A percentile compares a stretch with the other conserved stretches of the same genome.
These are phyloP conservation scores for Bullera alba DNA, from an alignment of 768 basidiomycete species.

Conservation along the genomic window DNA sequence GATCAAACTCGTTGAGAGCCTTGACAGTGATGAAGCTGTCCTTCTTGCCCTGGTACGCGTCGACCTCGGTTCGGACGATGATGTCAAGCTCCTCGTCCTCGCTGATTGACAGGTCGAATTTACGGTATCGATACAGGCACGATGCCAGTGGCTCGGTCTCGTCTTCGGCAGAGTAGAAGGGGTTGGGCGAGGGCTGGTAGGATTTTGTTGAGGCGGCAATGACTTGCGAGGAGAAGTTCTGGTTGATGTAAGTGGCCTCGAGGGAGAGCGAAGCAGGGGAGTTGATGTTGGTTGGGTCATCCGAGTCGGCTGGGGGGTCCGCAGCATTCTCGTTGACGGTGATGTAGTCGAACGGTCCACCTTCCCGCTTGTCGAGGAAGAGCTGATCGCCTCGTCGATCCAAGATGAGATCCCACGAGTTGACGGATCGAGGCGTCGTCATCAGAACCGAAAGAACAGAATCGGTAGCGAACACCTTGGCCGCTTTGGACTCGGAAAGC, in stretches of 20 bases:
- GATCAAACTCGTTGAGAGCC: constrained; percentile 94
- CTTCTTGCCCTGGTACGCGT: constrained; percentile 65
- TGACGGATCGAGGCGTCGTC: constrained; percentile 89
- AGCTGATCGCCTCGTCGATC: constrained; percentile 85
- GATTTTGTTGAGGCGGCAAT: constrained; percentile 67
- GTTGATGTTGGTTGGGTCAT: constrained; percentile 74
- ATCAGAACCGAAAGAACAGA: constrained; percentile 90
- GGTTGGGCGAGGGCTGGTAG: constrained; percentile 80
- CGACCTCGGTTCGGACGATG: constrained; percentile 92
- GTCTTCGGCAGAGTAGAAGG: constrained; percentile 79
- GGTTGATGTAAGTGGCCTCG: constrained; percentile 98
- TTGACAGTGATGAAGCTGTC: constrained; percentile 78
- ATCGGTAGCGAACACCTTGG: constrained; percentile 83
- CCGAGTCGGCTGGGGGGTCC: constrained; percentile 70
- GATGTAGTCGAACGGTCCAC: constrained; percentile 89
- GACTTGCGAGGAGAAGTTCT: constrained; percentile 95
- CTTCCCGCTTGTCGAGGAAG: constrained; percentile 89
- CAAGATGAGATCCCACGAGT: constrained; percentile 98
- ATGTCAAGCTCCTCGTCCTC: constrained; percentile 76
- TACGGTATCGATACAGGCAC: constrained; percentile 91
- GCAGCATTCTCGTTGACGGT: constrained; percentile 98
- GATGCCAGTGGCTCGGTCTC: constrained; percentile 93
- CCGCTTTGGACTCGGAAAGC: constrained; percentile 73
- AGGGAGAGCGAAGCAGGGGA: constrained; percentile 85
- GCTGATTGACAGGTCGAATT: constrained; percentile 83